Percentiles rank a stretch among this genome's conserved stretches.
Conservation (phyloP, 495 filamentous ascomycete genomes). For the Neurospora tetrasperma region DNA sequence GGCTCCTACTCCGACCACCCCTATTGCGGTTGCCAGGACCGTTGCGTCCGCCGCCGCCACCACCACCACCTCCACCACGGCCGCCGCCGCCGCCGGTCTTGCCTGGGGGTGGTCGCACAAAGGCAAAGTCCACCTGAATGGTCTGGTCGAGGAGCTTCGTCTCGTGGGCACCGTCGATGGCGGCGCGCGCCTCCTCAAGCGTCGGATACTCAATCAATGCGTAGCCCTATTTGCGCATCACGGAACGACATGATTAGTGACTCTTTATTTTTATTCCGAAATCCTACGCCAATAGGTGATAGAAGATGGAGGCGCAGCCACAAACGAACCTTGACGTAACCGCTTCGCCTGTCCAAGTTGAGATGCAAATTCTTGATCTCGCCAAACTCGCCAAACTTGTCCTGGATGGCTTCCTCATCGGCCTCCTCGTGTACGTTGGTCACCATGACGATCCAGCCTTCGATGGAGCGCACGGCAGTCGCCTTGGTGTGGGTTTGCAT, state of each 20-base stretch:
- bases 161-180: constrained; percentile 73
- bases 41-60: constrained; percentile 28
- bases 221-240: constrained; percentile 57
- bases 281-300: neutral
- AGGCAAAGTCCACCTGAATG: constrained; percentile 87
- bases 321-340: constrained; percentile 84
- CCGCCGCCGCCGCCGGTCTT: constrained; percentile 29
- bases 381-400: constrained; percentile 90
- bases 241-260: neutral
- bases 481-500: constrained; percentile 71
- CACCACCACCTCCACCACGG: constrained; percentile 38
- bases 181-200: constrained; percentile 70
- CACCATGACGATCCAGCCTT: constrained; percentile 96
- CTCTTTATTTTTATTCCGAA: no score
- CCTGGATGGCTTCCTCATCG: constrained; percentile 87
- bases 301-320: neutral
- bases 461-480: constrained; percentile 91
- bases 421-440: constrained; percentile 98
- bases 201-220: constrained; percentile 90
- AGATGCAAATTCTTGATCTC: constrained; percentile 96
- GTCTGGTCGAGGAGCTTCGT: constrained; percentile 88
- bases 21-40: constrained; percentile 25
- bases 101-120: constrained; percentile 83
- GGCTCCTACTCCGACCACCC: constrained; percentile 36
- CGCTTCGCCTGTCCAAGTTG: constrained; percentile 87